phyloP scores from a whole-genome alignment of 1,139 yeast species.

The Candida tetrigidarum region DNA sequence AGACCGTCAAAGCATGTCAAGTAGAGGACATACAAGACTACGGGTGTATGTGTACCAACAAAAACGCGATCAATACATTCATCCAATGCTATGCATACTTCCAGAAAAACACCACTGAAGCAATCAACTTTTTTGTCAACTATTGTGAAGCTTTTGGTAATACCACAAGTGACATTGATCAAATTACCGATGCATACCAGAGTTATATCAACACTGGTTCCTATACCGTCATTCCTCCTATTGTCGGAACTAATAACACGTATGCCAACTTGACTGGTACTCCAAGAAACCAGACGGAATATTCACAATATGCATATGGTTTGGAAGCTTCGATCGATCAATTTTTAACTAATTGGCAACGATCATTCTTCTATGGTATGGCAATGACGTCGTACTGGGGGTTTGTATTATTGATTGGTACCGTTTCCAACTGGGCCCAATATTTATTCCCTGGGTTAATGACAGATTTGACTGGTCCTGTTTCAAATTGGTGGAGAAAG shows the following conservation, averaged over 20 bases:
- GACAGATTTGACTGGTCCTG: slow-evolving; percentile 24
- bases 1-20: slow-evolving; percentile 19
- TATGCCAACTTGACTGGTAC: not conserved
- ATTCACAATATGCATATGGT: slow-evolving; percentile 9
- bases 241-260: slow-evolving; percentile 9
- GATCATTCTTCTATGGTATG: slow-evolving; percentile 8
- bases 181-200: slow-evolving; percentile 21
- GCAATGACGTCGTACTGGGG: slow-evolving; percentile 49
- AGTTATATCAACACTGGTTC: slow-evolving; percentile 24
- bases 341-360: slow-evolving; percentile 34
- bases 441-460: slow-evolving; percentile 25
- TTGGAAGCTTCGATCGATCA: slow-evolving; percentile 17
- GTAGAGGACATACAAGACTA: slow-evolving; percentile 8
- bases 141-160: slow-evolving; percentile 19
- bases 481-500: slow-evolving; percentile 28
- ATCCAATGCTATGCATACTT: slow-evolving; percentile 19
- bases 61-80: slow-evolving; percentile 19
- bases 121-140: slow-evolving; percentile 11
- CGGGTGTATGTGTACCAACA: slow-evolving; percentile 18
- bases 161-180: slow-evolving; percentile 19
- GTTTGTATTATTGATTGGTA: slow-evolving; percentile 41
- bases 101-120: slow-evolving; percentile 9
- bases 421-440: slow-evolving; percentile 40
- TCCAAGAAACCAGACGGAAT: not conserved
- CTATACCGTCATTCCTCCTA: slow-evolving; percentile 22